Evolutionary conservation across 2,329 filamentous ascomycete species (phyloP).

Genomic region (Aureobasidium leucospermi): DNA sequence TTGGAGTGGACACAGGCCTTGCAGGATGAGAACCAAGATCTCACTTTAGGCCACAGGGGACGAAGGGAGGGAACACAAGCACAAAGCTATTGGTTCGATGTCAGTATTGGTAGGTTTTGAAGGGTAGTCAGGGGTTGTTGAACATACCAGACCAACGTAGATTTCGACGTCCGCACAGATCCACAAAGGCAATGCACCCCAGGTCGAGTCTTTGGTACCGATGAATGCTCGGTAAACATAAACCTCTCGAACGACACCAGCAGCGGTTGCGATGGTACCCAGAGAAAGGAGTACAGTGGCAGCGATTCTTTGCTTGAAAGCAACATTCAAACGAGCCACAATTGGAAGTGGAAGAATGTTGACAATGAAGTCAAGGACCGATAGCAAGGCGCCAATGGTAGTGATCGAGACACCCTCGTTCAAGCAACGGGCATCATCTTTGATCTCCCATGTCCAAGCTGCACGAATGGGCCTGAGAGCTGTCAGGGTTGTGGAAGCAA

Average conservation of each 20-base stretch:
- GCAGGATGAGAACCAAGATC: not conserved
- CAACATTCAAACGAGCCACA: conserved; percentile 35
- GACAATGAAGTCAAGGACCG: conserved; percentile 34
- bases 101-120: conserved; percentile 1
- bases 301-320: conserved; percentile 26
- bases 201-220: conserved; percentile 36
- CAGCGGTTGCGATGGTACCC: conserved; percentile 15
- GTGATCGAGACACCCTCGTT: conserved; percentile 35
- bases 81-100: conserved; percentile 28
- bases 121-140: too few species aligned
- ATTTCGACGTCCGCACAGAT: conserved; percentile 40
- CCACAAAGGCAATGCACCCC: conserved; percentile 40
- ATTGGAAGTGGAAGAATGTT: conserved; percentile 38
- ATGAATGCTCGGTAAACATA: conserved; percentile 37
- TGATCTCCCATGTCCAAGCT: conserved; percentile 34
- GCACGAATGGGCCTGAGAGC: conserved; percentile 28
- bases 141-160: conserved; percentile 38
- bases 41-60: conserved; percentile 18
- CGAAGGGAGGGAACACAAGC: conserved; percentile 32
- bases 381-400: conserved; percentile 35
- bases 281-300: conserved; percentile 17
- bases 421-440: conserved; percentile 28
- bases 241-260: conserved; percentile 35
- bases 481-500: not conserved
- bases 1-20: not conserved